A percentile compares a stretch with the other conserved stretches of the same genome.
Evolutionary conservation across 2,329 filamentous ascomycete genomes (phyloP).

Genomic region (Shiraia sp.): DNA sequence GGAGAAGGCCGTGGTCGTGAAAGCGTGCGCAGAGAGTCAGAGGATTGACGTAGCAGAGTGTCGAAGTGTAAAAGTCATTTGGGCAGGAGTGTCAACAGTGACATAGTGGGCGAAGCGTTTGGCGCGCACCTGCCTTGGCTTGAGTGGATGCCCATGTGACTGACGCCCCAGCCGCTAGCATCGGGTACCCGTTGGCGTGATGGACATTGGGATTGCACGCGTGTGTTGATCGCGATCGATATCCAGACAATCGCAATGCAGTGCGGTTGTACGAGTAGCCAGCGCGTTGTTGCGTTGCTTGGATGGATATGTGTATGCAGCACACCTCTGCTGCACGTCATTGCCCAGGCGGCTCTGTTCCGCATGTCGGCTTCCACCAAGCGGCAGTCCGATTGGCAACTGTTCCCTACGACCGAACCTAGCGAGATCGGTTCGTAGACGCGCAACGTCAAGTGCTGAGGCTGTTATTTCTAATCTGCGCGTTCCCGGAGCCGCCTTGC

Average conservation of each 20-base stretch:
- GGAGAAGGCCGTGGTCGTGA: slow-evolving; percentile 12
- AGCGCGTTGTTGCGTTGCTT: no score
- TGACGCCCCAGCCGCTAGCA: slow-evolving; percentile 17
- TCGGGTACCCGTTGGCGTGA: slow-evolving; percentile 11
- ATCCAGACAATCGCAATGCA: slow-evolving; percentile 4
- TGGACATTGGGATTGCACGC: slow-evolving; percentile 9
- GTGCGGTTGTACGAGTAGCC: slow-evolving; percentile 2
- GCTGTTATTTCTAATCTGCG: slow-evolving; percentile 8
- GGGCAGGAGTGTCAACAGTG: slow-evolving; percentile 21
- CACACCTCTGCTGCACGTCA: slow-evolving; percentile 20
- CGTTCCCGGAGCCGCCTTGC: slow-evolving; percentile 5
- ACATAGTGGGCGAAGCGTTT: slow-evolving; percentile 29
- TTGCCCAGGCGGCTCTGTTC: no score
- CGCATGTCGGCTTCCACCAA: no score
- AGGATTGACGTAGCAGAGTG: slow-evolving; percentile 7
- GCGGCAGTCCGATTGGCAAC: slow-evolving; percentile 13
- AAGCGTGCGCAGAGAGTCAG: slow-evolving; percentile 14
- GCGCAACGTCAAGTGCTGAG: not conserved
- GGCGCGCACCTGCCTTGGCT: slow-evolving; percentile 31
- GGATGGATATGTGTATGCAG: no score
- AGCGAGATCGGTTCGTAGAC: no score
- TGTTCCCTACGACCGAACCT: no score
- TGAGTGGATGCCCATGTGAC: slow-evolving; percentile 35
- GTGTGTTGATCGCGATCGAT: slow-evolving; percentile 14
- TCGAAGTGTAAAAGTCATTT: slow-evolving; percentile 6